Evolutionary conservation across 495 filamentous ascomycete genomes (phyloP), one percentile per base, ranked within the genome.

Genomic region (Aspergillus nanangensis): DNA sequence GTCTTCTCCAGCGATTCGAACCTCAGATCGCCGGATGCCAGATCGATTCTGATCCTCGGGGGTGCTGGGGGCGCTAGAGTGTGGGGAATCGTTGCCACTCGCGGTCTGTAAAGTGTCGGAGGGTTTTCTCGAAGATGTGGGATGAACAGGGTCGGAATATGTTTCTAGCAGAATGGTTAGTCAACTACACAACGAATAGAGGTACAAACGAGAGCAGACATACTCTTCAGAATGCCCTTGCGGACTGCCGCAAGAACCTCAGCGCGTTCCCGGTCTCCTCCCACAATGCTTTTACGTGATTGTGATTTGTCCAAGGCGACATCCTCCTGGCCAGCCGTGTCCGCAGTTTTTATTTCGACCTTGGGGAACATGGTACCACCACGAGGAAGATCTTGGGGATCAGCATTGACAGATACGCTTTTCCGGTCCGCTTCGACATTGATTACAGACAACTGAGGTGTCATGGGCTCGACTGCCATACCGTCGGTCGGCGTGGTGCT

Each of bases 181-280:
- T 57, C 47, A 51, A 32, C 35, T 5, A 44, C 20, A 31, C 20
- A 46, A n/a, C 37, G 20, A 38, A 48, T 1, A 29, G 8, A 31
- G n/a, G 15, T 2, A 1, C 9, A 29, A 8, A 20, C 1, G 3
- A 5, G 10, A 9, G 18, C n/a, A 9, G 24, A 75, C 87, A 51
- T 76, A 93, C 91, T 86, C 63, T 99, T 99, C 34, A 99, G 64
- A 35, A 99, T 99, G 14, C 93, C 92, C 64, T 92, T 95, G 52
- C 86, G 87, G 13, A 97, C 84, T 8, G 89, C 85, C 14, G 90
- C 88, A 32, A 96, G 76, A 14, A 95, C 85, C 57, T 96, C 91
- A 1, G 90, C 89, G 40, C 93, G 83, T 58, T 98, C 93, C 58
- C 75, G 83, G 42, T 97, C 93, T 23, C 89, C 87, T 25, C 90